phyloP scores from a whole-genome alignment of 2,329 filamentous ascomycete genomes.

The Clonostachys byssicola region DNA sequence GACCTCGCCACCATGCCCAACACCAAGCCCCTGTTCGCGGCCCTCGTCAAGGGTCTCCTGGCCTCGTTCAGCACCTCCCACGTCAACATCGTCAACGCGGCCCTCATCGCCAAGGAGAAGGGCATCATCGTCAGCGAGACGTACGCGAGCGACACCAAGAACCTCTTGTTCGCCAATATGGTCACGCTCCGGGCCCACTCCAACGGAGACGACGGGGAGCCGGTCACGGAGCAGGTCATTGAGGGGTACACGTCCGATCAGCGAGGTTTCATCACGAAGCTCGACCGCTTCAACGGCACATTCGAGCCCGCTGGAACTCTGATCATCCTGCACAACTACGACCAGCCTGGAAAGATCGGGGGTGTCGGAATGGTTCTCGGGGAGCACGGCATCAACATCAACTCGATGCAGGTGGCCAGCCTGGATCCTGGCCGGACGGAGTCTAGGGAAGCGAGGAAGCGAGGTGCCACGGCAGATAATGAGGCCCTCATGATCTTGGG shows the following conservation, averaged over 20 bases:
- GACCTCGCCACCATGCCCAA: constrained; percentile 67
- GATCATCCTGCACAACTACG: constrained; percentile 78
- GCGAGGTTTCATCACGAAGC: constrained; percentile 63
- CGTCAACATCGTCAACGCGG: constrained; percentile 81
- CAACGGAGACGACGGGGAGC: constrained; percentile 13
- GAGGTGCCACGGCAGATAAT: constrained; percentile 32
- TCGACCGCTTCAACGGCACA: constrained; percentile 69
- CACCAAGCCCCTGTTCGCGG: constrained; percentile 75
- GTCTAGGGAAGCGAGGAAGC: constrained; percentile 4
- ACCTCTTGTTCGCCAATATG: constrained; percentile 62
- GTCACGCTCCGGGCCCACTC: constrained; percentile 61
- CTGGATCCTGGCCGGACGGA: constrained; percentile 24
- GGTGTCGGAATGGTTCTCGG: constrained; percentile 70
- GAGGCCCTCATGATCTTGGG: constrained; percentile 83
- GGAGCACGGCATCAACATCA: constrained; percentile 69
- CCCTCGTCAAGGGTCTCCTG: constrained; percentile 72
- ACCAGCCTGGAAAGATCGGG: constrained; percentile 78
- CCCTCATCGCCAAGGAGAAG: constrained; percentile 70
- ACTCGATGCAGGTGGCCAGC: constrained; percentile 70
- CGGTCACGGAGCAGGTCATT: constrained; percentile 37
- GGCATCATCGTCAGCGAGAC: constrained; percentile 76
- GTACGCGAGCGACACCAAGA: constrained; percentile 52
- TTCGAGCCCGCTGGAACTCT: constrained; percentile 72
- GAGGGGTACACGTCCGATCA: constrained; percentile 65
- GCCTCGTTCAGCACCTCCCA: constrained; percentile 63